Evolutionary conservation across 805 yeast species (phyloP).

Genomic region (Wickerhamomyces mucosus): DNA sequence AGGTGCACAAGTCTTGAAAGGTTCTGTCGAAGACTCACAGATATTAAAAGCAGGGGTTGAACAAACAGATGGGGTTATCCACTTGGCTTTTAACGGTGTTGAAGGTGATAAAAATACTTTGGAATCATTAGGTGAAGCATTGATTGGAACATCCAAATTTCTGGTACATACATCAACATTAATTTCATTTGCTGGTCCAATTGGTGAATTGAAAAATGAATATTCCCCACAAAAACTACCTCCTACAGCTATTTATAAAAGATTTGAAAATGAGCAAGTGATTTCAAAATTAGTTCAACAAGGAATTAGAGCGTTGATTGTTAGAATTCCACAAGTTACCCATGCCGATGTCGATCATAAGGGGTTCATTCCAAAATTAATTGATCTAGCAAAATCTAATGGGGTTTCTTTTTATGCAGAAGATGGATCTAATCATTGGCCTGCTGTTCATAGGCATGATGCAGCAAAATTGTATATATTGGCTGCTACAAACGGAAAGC

Average conservation of each 20-base stretch:
- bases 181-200: no score
- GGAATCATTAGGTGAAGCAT: no score
- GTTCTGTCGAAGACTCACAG: constrained; percentile 22
- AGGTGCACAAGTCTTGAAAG: constrained; percentile 21
- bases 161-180: no score
- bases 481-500: constrained; percentile 19
- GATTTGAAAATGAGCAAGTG: no score
- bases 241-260: no score
- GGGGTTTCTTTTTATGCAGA: constrained; percentile 27
- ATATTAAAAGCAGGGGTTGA: constrained; percentile 19
- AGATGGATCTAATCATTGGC: constrained; percentile 24
- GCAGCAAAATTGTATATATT: constrained; percentile 22
- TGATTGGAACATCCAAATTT: no score
- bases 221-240: no score
- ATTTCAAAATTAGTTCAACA: no score
- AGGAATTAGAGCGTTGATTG: constrained; percentile 18
- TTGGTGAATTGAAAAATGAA: no score
- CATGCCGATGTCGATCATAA: constrained; percentile 25
- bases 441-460: constrained; percentile 24
- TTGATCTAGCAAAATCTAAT: constrained; percentile 21
- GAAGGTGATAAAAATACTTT: no score
- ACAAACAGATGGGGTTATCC: constrained; percentile 28
- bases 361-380: constrained; percentile 18
- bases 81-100: constrained; percentile 27
- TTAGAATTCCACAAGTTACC: constrained; percentile 25